Conservation (phyloP, 2,329 filamentous ascomycete species). For the Pseudodiploospora longispora region DNA sequence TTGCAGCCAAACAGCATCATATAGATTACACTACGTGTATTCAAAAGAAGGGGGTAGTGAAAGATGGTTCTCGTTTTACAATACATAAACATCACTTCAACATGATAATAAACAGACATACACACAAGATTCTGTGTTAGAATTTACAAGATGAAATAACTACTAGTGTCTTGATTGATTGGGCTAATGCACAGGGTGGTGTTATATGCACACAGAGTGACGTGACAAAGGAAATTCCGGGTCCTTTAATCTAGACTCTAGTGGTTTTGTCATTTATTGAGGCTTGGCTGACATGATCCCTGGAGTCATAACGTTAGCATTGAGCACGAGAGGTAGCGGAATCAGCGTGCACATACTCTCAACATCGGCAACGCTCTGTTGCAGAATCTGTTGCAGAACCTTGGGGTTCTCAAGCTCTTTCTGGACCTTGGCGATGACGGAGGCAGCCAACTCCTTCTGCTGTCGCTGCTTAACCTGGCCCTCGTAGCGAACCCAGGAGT, state of each 20-base stretch:
- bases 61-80: not conserved
- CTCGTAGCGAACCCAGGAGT: constrained; percentile 99
- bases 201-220: constrained; percentile 45
- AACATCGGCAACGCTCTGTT: constrained; percentile 92
- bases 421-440: constrained; percentile 92
- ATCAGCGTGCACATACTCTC: constrained; percentile 60
- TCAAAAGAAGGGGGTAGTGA: too few relatives aligned
- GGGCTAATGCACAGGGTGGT: constrained; percentile 55
- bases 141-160: constrained; percentile 1
- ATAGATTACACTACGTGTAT: too few relatives aligned
- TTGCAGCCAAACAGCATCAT: too few relatives aligned
- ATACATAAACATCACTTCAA: too few relatives aligned
- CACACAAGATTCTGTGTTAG: constrained; percentile 7
- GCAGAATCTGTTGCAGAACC: constrained; percentile 92
- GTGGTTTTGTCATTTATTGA: constrained; percentile 43
- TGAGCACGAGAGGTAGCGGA: not conserved
- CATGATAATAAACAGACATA: not conserved
- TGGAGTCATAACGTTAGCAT: constrained; percentile 31
- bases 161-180: constrained; percentile 31
- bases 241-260: constrained; percentile 29
- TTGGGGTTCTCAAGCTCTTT: constrained; percentile 99
- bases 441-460: constrained; percentile 90
- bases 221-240: constrained; percentile 44
- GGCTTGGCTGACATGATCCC: constrained; percentile 56
- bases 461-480: constrained; percentile 97